Base-by-base conservation (phyloP, 768 basidiomycete genomes). In the Infundibulicybe gibba region DNA sequence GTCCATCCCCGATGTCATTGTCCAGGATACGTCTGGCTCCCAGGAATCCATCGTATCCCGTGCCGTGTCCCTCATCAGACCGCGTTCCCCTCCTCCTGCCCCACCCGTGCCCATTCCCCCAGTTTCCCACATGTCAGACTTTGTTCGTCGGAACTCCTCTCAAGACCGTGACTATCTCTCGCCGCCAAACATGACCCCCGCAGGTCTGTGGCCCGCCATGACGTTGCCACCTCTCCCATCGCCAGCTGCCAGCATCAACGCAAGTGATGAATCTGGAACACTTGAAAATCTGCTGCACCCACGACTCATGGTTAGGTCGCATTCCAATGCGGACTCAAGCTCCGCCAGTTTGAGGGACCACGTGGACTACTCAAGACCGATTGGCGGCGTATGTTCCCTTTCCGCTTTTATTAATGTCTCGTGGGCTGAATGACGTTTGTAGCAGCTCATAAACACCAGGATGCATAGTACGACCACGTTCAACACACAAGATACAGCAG, bases 261-360 rank as follows among this genome's bases (percentile, higher is more conserved):
- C 25, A 3, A 63, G 61, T 2, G 61, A 65, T 21, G 51, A 52
- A 45, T 67, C 65, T 15, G 53, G 57, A 15, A 57, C 59, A 48
- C 51, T 59, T 0, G 65, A 64, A 47, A 57, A 61, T 11, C 51
- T 67, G 16, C 55, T 67, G n/a, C 61, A 63, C 34, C 66, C 64
- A 13, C 57, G 58, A 32, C 37, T 63, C 12, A 49, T 51, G 14
- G 51, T 47, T 48, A 48, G 44, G 16, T 43, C 54, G 19, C 53
- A 45, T 15, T 52, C 53, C 13, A 57, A 55, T 13, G 48, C 57
- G 21, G 52, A 63, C 6, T 61, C 62, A 2, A 71, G 65, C 53
- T 49, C 55, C 20, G 50, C 61, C 32, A 71, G 70, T 57, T 55
- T 71, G 41, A 59, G 68, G 38, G 70, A 71, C 51, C 50, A 71